Evolutionary conservation across 805 yeast genomes (phyloP).

Genomic region (Kluyveromyces dobzhanskii): DNA sequence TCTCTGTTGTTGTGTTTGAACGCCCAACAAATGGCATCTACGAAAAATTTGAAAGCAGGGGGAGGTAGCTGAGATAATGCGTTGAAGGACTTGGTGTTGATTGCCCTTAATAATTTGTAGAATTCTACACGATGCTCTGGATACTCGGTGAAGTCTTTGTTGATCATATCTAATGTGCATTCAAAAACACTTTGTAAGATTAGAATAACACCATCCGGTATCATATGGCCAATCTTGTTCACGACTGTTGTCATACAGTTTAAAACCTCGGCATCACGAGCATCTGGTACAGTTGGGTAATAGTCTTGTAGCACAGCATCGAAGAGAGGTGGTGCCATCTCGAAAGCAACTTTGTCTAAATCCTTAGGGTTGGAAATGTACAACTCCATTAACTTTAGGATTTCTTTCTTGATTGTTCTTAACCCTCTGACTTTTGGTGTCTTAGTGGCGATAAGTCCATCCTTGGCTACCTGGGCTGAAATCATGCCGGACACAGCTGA

Average conservation of each 20-base stretch:
- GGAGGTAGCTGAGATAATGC: conserved; percentile 86
- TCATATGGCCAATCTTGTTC: conserved; percentile 74
- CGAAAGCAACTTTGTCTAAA: conserved; percentile 72
- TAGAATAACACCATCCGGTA: conserved; percentile 81
- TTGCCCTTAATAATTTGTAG: conserved; percentile 80
- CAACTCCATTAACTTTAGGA: conserved; percentile 79
- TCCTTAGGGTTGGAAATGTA: conserved; percentile 84
- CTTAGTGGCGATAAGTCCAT: conserved; percentile 85
- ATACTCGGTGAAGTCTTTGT: conserved; percentile 89
- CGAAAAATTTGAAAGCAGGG: conserved; percentile 80
- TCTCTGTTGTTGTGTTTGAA: conserved; percentile 96
- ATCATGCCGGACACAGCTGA: conserved; percentile 84
- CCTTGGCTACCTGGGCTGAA: conserved; percentile 65
- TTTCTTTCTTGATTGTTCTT: conserved; percentile 93
- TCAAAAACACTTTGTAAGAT: conserved; percentile 89
- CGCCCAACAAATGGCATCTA: conserved; percentile 96
- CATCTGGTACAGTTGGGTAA: conserved; percentile 82
- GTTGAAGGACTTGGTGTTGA: conserved; percentile 74
- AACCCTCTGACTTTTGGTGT: conserved; percentile 92
- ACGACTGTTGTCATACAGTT: conserved; percentile 91
- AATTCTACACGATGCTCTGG: conserved; percentile 98
- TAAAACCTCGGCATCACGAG: conserved; percentile 95
- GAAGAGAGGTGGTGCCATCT: conserved; percentile 74
- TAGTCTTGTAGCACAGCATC: conserved; percentile 86
- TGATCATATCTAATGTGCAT: conserved; percentile 91